Evolutionary conservation across 305 asterid species (phyloP).

Genomic region (Solanum hybrid): DNA sequence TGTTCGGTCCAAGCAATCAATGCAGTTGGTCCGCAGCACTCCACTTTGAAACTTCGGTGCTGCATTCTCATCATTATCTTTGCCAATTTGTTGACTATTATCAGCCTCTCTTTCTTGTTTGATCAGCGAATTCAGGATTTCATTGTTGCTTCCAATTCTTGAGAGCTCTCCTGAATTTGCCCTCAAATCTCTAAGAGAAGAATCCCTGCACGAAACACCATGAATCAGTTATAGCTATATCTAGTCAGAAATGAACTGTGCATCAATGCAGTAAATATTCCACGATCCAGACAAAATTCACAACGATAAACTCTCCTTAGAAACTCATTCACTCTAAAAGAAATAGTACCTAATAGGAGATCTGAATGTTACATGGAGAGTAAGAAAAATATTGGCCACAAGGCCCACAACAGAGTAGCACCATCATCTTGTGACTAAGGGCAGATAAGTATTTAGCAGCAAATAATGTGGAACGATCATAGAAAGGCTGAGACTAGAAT

Average conservation of each 20-base stretch:
- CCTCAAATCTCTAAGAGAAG: conserved; percentile 70
- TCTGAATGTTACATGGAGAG: not conserved
- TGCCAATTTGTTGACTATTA: conserved; percentile 29
- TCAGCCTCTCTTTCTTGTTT: conserved; percentile 61
- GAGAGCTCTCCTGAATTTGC: conserved; percentile 58
- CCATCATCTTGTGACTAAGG: not conserved
- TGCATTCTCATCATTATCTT: conserved; percentile 26
- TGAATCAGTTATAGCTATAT: not conserved
- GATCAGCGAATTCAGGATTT: conserved; percentile 27
- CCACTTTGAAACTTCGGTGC: conserved; percentile 78
- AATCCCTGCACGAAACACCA: conserved; percentile 45
- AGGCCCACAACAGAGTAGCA: not conserved
- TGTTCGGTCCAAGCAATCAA: conserved; percentile 95
- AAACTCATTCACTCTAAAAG: not conserved
- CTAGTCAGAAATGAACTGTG: not conserved
- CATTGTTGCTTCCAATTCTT: conserved; percentile 45
- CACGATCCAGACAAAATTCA: not conserved
- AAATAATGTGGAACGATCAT: not conserved
- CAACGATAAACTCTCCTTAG: not conserved
- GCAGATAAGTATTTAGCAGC: not conserved
- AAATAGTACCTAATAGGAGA: not conserved
- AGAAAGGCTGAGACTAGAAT: not conserved
- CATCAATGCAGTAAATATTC: not conserved
- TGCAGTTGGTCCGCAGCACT: conserved; percentile 94
- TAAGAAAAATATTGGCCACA: not conserved